Conservation (phyloP, 2,329 filamentous ascomycete genomes). For the Botrytis galanthina region DNA sequence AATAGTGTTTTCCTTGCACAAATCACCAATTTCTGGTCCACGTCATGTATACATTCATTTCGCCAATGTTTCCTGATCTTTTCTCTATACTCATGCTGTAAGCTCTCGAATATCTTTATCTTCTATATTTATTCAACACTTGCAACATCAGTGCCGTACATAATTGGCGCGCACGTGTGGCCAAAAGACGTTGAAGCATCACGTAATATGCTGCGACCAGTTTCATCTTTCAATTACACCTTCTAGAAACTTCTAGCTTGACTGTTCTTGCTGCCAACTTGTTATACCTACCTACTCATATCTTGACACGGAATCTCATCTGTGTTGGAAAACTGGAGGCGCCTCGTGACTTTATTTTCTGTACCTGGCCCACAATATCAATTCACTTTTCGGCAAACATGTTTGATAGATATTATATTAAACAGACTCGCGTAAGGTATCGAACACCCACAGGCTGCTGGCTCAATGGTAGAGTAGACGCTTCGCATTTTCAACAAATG, state of each 20-base stretch:
- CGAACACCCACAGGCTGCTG: slow-evolving; percentile 4
- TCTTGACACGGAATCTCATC: not conserved
- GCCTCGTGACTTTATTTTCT: not conserved
- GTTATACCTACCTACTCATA: too few relatives aligned
- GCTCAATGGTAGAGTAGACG: not conserved
- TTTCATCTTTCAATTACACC: not conserved
- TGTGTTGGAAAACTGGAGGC: not conserved
- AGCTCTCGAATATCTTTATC: too few relatives aligned
- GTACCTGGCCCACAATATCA: not conserved
- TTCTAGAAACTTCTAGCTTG: not conserved
- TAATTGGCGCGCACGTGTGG: too few relatives aligned
- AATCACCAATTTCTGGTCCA: too few relatives aligned
- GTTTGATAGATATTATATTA: not conserved
- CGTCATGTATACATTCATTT: too few relatives aligned
- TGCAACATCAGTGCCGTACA: too few relatives aligned
- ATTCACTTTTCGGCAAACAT: slow-evolving; percentile 7
- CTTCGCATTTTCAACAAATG: slow-evolving; percentile 3
- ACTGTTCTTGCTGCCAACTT: not conserved
- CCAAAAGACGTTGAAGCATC: too few relatives aligned
- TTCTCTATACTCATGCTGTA: too few relatives aligned
- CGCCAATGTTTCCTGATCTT: too few relatives aligned
- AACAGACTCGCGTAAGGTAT: not conserved
- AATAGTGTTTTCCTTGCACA: too few relatives aligned
- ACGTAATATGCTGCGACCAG: too few relatives aligned
- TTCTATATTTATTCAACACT: too few relatives aligned